Conservation (phyloP, 306 rosid genomes). For the Rosa lucieae region DNA sequence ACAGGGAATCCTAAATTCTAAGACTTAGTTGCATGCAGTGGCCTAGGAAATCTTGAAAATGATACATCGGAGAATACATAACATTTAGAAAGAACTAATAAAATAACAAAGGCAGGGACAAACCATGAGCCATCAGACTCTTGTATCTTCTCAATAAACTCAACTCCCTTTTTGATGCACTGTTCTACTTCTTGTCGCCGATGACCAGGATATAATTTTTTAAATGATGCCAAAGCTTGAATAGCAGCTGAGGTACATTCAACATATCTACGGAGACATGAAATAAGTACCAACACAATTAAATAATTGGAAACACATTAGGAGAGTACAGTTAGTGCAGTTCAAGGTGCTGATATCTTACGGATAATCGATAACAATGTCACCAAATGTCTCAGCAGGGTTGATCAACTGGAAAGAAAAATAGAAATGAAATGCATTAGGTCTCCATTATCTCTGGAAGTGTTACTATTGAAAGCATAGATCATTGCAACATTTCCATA, state of each 20-base stretch:
- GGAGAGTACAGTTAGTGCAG: slow-evolving; percentile 12
- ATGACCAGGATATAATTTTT: slow-evolving; percentile 60
- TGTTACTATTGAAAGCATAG: not conserved
- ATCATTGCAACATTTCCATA: not conserved
- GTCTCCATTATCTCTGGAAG: slow-evolving; percentile 3
- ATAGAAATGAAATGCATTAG: slow-evolving; percentile 19
- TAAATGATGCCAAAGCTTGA: slow-evolving; percentile 67
- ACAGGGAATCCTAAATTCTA: not conserved
- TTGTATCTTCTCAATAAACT: slow-evolving; percentile 60
- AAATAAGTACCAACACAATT: not conserved
- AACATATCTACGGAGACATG: slow-evolving; percentile 55
- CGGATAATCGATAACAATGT: slow-evolving; percentile 94
- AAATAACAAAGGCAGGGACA: slow-evolving; percentile 26
- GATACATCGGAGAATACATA: not conserved
- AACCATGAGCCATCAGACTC: slow-evolving; percentile 89
- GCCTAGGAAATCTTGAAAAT: slow-evolving; percentile 4
- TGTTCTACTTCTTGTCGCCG: slow-evolving; percentile 59
- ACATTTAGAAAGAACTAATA: slow-evolving; percentile 13
- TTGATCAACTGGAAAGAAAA: slow-evolving; percentile 69
- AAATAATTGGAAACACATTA: not conserved
- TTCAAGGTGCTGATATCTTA: slow-evolving; percentile 47
- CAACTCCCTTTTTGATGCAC: slow-evolving; percentile 54
- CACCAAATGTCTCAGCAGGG: slow-evolving; percentile 97
- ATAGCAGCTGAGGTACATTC: slow-evolving; percentile 90
- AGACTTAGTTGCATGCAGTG: slow-evolving; percentile 20